Conservation (phyloP, 768 basidiomycete species). For the Megacollybia marginata region DNA sequence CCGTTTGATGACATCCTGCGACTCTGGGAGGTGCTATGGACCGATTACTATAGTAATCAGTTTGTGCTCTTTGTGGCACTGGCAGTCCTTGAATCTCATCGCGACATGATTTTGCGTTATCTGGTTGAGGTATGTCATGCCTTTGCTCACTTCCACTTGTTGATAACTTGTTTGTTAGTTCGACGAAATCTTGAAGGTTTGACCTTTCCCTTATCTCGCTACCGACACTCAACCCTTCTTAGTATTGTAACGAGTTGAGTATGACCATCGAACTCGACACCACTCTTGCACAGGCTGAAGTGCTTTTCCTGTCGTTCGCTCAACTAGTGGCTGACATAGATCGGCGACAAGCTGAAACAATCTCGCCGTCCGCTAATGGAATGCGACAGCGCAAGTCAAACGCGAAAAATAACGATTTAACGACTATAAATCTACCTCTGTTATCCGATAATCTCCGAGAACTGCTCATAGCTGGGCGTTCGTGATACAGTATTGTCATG, state of each 20-base stretch:
- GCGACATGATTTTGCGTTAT: constrained; percentile 92
- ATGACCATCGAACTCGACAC: constrained; percentile 97
- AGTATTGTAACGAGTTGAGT: constrained; percentile 92
- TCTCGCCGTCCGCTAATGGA: constrained; percentile 13
- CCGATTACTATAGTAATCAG: constrained; percentile 78
- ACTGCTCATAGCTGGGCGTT: constrained; percentile 42
- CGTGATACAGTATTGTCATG: neutral
- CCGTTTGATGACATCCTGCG: constrained; percentile 83
- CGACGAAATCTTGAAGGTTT: constrained; percentile 71
- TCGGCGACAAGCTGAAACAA: constrained; percentile 60
- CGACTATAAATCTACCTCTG: constrained; percentile 33
- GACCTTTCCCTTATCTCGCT: constrained; percentile 3
- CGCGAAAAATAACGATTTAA: constrained; percentile 9
- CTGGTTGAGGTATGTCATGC: constrained; percentile 70
- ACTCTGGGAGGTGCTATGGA: constrained; percentile 94
- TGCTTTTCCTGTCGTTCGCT: constrained; percentile 88
- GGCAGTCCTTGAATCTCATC: constrained; percentile 89
- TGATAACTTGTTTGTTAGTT: constrained; percentile 38
- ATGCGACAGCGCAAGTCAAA: constrained; percentile 26
- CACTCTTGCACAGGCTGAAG: constrained; percentile 94
- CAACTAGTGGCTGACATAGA: constrained; percentile 88
- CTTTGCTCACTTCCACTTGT: constrained; percentile 1
- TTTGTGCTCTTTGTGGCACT: constrained; percentile 94
- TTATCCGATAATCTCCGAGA: constrained; percentile 61
- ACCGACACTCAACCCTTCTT: constrained; percentile 4